Evolutionary conservation across 352 stramenopile species (phyloP), one percentile per base, ranked within the genome.

Genomic region (Globisporangium mamillatum): DNA sequence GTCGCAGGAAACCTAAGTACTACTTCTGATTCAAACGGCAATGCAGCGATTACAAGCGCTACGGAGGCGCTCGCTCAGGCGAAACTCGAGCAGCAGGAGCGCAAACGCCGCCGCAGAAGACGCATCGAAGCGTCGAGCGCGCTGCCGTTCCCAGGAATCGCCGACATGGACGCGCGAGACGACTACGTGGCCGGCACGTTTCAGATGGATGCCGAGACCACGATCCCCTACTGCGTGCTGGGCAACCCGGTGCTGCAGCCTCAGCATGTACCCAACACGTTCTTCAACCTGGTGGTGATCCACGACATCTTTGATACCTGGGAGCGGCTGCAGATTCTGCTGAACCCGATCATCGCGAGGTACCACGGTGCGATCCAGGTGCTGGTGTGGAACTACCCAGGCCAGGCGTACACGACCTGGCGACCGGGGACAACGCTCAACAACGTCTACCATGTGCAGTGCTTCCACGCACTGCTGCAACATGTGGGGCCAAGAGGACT

Each of bases 301-400:
- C 94, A 98, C 68, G 95, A 99, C 59, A 77, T 98, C 24, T 99
- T 98, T 66, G 96, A 98, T 64, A 98, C 91, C 46, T 97, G 88
- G 78, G 95, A 98, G 71, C 78, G 90, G 6, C 76, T 98, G 72
- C 93, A 98, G 72, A 98, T 99, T 77, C 79, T 98, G 52, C 81
- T 99, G 9, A 81, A 90, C 53, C 88, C 92, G 22, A 81, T 99
- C 63, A 72, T 98, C 22, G 68, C 82, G 27, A 81, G 90, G 24
- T 98, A 98, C 81, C 73, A 82, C 34, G 95, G 94, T 20, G 75
- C 78, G 9, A 71, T 89, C 6, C 86, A 97, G 71, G 86, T 97
- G 24, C 75, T 99, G 24, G 64, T 99, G 20, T 99, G 96, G 93
- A 99, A 99, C 75, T 98, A 98, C 75, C 95, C 96, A 0, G 95